phyloP scores from a whole-genome alignment of 2,329 filamentous ascomycete species.

The Fusarium solani-melongenae region DNA sequence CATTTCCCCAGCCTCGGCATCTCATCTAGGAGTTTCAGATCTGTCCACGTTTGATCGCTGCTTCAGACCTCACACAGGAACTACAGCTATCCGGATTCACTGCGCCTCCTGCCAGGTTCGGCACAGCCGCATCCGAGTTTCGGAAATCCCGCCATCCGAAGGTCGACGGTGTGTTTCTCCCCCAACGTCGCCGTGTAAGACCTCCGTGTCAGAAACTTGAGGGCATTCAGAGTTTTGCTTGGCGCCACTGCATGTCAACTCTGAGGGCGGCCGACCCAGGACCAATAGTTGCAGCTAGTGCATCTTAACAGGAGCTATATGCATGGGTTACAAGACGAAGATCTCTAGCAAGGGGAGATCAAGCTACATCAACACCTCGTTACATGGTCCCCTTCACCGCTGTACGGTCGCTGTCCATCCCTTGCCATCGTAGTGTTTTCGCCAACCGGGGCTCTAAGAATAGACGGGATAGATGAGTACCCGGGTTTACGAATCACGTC shows the following conservation, averaged over 20 bases:
- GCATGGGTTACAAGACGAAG: constrained; percentile 15
- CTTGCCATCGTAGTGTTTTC: constrained; percentile 23
- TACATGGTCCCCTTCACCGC: constrained; percentile 28
- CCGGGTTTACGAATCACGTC: constrained; percentile 4
- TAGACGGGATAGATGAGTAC: constrained; percentile 20
- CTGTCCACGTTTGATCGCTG: constrained; percentile 39
- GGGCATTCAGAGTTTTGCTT: constrained; percentile 24
- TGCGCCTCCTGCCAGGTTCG: constrained; percentile 28
- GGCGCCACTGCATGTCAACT: constrained; percentile 4
- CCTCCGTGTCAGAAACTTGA: constrained; percentile 27
- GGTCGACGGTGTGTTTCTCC: constrained; percentile 25
- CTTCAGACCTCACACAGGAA: constrained; percentile 41
- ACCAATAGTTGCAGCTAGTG: constrained; percentile 23
- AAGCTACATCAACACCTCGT: constrained; percentile 29
- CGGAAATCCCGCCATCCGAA: constrained; percentile 25
- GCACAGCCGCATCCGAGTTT: constrained; percentile 22
- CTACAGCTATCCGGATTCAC: constrained; percentile 36
- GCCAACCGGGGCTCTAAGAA: constrained; percentile 25
- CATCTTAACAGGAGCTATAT: constrained; percentile 8
- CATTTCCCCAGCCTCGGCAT: constrained; percentile 32
- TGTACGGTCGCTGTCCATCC: constrained; percentile 16
- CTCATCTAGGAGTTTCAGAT: constrained; percentile 36
- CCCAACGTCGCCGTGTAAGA: constrained; percentile 23
- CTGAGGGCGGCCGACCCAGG: constrained; percentile 3
- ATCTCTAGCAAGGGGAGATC: constrained; percentile 33